phyloP scores from a whole-genome alignment of 306 rosid species.

The Trifolium pratense region DNA sequence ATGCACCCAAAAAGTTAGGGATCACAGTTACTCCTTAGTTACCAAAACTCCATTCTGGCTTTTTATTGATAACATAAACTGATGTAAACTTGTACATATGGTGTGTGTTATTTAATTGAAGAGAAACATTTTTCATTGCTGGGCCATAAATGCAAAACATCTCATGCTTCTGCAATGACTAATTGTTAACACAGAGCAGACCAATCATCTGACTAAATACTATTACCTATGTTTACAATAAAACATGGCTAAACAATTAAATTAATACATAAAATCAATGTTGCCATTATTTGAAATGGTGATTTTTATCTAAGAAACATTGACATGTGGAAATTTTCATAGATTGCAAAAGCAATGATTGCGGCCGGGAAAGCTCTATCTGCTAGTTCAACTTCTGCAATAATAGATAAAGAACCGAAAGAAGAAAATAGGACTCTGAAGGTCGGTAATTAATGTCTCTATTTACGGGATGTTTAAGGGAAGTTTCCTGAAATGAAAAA shows the following conservation, averaged over 20 bases:
- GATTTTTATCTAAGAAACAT: constrained; percentile 30
- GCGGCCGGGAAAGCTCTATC: constrained; percentile 72
- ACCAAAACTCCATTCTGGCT: no score
- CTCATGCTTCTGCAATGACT: no score
- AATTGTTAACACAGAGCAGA: no score
- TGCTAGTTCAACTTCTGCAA: constrained; percentile 55
- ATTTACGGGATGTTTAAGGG: constrained; percentile 34
- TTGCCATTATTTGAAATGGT: constrained; percentile 32
- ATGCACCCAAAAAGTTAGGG: no score
- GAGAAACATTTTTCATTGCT: no score
- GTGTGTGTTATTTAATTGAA: no score
- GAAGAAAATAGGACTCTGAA: constrained; percentile 67
- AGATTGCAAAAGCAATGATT: constrained; percentile 82
- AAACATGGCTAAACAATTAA: background rate
- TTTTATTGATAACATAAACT: no score
- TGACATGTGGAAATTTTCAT: constrained; percentile 46
- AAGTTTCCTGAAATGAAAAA: constrained; percentile 27
- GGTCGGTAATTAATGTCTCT: constrained; percentile 53
- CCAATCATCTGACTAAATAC: no score
- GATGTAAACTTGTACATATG: no score
- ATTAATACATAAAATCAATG: constrained; percentile 1
- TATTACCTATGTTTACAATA: background rate
- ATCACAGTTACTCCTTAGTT: no score
- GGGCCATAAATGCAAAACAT: no score
- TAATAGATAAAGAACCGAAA: constrained; percentile 56